phyloP scores from a whole-genome alignment of 306 rosid genomes.

The Senna siamea region DNA sequence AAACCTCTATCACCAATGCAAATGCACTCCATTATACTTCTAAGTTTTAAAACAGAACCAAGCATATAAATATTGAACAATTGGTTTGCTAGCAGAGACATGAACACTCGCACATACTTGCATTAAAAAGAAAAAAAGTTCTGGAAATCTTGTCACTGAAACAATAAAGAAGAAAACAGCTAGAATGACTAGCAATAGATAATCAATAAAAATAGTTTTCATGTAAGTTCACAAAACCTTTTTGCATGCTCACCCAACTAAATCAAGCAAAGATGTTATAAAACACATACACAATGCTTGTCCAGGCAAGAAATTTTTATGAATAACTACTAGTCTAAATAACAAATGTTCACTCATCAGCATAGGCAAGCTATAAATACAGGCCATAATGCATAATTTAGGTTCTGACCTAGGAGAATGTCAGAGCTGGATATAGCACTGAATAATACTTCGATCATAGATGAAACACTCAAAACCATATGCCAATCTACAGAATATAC shows the following conservation, averaged over 20 bases:
- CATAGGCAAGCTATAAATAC: not conserved
- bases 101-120: not conserved
- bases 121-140: not conserved
- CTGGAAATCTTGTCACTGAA: slow-evolving; percentile 6
- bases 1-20: not conserved
- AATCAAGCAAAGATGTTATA: not conserved
- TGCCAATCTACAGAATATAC: too few species aligned
- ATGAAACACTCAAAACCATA: too few species aligned
- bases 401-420: too few species aligned
- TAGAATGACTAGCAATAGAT: not conserved
- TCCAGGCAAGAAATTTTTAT: not conserved
- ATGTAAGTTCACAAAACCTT: not conserved
- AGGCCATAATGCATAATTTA: not conserved
- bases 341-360: not conserved
- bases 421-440: too few species aligned
- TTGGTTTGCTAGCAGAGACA: not conserved
- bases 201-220: not conserved
- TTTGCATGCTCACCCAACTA: slow-evolving; percentile 10
- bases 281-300: not conserved
- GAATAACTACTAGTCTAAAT: not conserved
- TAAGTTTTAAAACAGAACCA: not conserved
- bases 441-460: too few species aligned
- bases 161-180: not conserved
- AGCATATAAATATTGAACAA: slow-evolving; percentile 14
- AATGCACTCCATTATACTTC: not conserved